These are phyloP conservation scores for Talaromyces sp. DNA, from an alignment of 2,329 filamentous ascomycete genomes.

Conservation along the genomic window DNA sequence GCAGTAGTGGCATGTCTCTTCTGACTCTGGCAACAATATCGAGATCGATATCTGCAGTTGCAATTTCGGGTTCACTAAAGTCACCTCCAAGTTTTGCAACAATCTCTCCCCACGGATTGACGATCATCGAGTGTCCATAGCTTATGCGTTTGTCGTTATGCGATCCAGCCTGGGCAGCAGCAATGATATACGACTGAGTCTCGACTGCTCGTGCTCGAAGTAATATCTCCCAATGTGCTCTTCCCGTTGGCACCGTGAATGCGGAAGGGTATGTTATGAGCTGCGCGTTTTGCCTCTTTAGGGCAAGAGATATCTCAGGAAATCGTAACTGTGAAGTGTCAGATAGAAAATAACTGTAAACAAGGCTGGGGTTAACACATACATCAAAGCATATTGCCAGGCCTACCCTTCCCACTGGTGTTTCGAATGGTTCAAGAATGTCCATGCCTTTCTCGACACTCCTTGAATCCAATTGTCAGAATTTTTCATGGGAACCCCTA, in stretches of 20 bases:
- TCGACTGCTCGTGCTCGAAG: constrained; percentile 80
- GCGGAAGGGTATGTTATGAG: constrained; percentile 83
- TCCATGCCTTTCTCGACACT: constrained; percentile 64
- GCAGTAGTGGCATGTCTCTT: constrained; percentile 53
- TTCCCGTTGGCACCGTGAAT: constrained; percentile 81
- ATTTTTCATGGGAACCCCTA: background rate
- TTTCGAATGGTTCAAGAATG: constrained; percentile 68
- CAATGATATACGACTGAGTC: constrained; percentile 81
- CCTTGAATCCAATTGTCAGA: constrained; percentile 18
- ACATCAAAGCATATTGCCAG: constrained; percentile 84
- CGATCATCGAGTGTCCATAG: constrained; percentile 80
- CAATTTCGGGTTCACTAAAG: constrained; percentile 42
- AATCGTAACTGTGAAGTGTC: constrained; percentile 58
- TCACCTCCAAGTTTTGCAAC: constrained; percentile 57
- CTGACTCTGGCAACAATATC: constrained; percentile 49
- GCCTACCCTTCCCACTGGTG: constrained; percentile 69
- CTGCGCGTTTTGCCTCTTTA: constrained; percentile 65
- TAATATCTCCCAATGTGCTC: constrained; percentile 79
- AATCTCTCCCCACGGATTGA: constrained; percentile 82
- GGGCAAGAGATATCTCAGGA: constrained; percentile 65
- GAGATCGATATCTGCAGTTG: constrained; percentile 52
- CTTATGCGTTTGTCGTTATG: constrained; percentile 73
- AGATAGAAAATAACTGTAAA: background rate
- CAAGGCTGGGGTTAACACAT: constrained; percentile 17
- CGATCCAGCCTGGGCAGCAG: constrained; percentile 73